These are phyloP conservation scores for Phallus indusiatus DNA, from an alignment of 768 basidiomycete genomes.

Conservation along the genomic window DNA sequence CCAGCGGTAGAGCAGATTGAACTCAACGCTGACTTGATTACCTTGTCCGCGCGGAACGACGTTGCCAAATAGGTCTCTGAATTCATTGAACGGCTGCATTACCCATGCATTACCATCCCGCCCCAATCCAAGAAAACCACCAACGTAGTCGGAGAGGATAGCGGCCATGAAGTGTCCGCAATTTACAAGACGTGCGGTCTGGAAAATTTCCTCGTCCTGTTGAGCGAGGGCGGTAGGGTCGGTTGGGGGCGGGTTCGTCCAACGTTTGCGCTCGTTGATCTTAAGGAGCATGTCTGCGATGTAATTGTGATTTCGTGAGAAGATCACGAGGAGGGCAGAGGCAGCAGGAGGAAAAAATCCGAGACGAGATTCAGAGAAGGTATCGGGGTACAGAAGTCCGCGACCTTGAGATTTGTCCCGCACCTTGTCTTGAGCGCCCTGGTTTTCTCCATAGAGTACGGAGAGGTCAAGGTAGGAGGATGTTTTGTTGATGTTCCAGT, in stretches of 20 bases:
- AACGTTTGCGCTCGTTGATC: constrained; percentile 60
- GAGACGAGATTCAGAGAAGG: constrained; percentile 57
- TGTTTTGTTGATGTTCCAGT: constrained; percentile 48
- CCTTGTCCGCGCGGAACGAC: constrained; percentile 58
- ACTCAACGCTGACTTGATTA: constrained; percentile 63
- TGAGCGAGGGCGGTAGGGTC: constrained; percentile 16
- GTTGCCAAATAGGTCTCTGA: constrained; percentile 12
- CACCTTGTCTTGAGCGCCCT: constrained; percentile 35
- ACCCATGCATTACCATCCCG: constrained; percentile 57
- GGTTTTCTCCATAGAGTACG: constrained; percentile 58
- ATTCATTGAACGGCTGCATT: constrained; percentile 55
- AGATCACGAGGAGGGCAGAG: constrained; percentile 56
- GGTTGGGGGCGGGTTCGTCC: constrained; percentile 17
- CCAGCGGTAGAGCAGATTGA: constrained; percentile 30
- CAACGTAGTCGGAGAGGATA: constrained; percentile 65
- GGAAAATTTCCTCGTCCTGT: constrained; percentile 74
- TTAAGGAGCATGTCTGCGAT: constrained; percentile 56
- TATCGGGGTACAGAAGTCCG: constrained; percentile 58
- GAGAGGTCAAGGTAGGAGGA: constrained; percentile 73
- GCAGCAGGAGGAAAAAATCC: constrained; percentile 63
- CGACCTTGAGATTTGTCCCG: constrained; percentile 50
- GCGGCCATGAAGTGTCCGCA: constrained; percentile 57
- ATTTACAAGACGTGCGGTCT: constrained; percentile 64
- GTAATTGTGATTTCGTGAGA: constrained; percentile 59
- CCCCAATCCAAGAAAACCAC: constrained; percentile 61